Conservation (phyloP, 2,329 filamentous ascomycete genomes). For the Elsinoe fawcettii region DNA sequence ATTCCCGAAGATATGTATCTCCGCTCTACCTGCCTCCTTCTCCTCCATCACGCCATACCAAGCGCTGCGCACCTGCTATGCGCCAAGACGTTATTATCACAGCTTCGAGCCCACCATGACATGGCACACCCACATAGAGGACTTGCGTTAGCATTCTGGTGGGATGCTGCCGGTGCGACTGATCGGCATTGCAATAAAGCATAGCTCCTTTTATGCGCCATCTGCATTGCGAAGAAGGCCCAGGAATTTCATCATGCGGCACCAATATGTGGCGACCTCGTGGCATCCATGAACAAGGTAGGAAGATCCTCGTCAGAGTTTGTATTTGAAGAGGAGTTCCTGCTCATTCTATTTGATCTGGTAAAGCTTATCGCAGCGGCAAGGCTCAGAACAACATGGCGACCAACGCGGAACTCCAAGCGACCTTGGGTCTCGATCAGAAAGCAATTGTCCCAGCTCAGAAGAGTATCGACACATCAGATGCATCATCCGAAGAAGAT, state of each 20-base stretch:
- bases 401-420: background rate
- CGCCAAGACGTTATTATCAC: background rate
- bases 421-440: background rate
- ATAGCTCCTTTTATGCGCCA: background rate
- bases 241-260: background rate
- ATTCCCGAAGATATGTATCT: background rate
- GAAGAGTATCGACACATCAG: background rate
- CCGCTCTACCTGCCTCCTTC: background rate
- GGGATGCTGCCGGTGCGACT: background rate
- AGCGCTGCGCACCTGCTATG: background rate
- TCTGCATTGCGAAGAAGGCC: background rate
- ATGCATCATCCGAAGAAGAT: background rate
- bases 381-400: background rate
- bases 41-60: background rate
- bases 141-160: background rate
- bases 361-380: background rate
- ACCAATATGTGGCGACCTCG: background rate
- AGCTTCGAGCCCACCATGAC: background rate
- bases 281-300: too few species aligned
- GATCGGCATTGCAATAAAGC: background rate
- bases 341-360: background rate
- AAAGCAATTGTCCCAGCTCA: background rate
- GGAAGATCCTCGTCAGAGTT: background rate
- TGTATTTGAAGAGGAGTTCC: background rate
- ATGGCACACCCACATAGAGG: background rate